Percentiles rank a stretch among this genome's conserved stretches.
These are phyloP conservation scores for Tricholoma hemisulphureum DNA, from an alignment of 768 basidiomycete species.

Conservation along the genomic window DNA sequence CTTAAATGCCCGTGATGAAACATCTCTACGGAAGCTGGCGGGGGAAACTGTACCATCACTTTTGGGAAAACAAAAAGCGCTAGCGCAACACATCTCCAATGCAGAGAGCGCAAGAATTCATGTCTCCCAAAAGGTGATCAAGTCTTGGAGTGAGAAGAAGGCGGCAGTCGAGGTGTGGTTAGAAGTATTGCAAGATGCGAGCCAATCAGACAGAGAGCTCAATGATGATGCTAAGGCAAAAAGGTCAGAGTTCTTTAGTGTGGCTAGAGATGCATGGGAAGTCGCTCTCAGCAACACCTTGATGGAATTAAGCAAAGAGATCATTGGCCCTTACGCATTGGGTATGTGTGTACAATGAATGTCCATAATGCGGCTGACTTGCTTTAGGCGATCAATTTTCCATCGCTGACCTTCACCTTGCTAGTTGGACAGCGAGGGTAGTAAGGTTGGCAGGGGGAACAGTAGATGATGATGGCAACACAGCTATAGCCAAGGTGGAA, in stretches of 20 bases:
- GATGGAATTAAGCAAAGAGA: constrained; percentile 49
- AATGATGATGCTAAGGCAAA: constrained; percentile 36
- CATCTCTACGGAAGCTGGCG: constrained; percentile 50
- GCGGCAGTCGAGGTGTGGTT: constrained; percentile 41
- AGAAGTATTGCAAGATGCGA: constrained; percentile 45
- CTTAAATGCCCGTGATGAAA: constrained; percentile 57
- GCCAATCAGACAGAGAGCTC: constrained; percentile 38
- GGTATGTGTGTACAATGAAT: constrained; percentile 42
- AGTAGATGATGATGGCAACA: constrained; percentile 48
- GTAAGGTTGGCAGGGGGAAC: constrained; percentile 57
- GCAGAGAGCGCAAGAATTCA: constrained; percentile 46
- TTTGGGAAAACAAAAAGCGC: constrained; percentile 44
- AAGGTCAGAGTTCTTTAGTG: constrained; percentile 50
- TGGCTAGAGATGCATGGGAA: constrained; percentile 55
- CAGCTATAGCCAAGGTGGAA: constrained; percentile 51
- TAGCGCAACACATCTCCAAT: constrained; percentile 52
- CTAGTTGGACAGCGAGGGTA: constrained; percentile 69
- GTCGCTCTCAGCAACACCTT: constrained; percentile 45
- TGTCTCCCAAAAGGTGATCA: constrained; percentile 61
- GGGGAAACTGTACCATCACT: constrained; percentile 41
- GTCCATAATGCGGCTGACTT: constrained; percentile 3
- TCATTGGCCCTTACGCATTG: constrained; percentile 62
- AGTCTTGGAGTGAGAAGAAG: constrained; percentile 61
- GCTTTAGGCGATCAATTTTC: constrained; percentile 78
- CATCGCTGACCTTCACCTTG: constrained; percentile 77